phyloP scores from a whole-genome alignment of 108 stramenopile genomes.

The Thalassiosira profunda region DNA sequence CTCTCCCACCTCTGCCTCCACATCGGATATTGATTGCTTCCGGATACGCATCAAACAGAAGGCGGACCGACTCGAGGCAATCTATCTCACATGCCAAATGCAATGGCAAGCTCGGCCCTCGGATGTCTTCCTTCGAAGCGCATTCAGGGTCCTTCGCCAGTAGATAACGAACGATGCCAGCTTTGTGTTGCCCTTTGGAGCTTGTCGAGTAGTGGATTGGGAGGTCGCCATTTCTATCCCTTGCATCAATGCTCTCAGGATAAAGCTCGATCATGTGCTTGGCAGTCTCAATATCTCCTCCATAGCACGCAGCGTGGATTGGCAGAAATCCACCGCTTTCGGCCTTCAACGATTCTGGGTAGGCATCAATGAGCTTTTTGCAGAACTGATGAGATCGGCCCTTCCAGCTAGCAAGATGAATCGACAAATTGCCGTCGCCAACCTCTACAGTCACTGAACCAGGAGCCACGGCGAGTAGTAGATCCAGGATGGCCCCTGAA shows the following conservation, averaged over 20 bases:
- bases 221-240: neutral
- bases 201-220: constrained; percentile 1
- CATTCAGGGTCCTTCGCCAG: too few relatives aligned
- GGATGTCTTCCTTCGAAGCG: too few relatives aligned
- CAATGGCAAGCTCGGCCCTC: too few relatives aligned
- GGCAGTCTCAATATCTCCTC: neutral
- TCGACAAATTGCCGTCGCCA: neutral
- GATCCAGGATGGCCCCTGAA: neutral
- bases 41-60: too few relatives aligned
- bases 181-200: too few relatives aligned
- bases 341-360: neutral
- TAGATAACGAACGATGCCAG: too few relatives aligned
- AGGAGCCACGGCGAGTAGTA: neutral
- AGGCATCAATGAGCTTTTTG: neutral
- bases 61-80: too few relatives aligned
- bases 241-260: neutral
- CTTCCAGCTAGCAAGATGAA: neutral
- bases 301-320: neutral
- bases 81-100: too few relatives aligned
- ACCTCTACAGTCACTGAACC: neutral
- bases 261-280: neutral
- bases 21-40: too few relatives aligned
- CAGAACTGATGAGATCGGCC: neutral
- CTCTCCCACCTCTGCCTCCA: too few relatives aligned
- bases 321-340: neutral